phyloP scores from a whole-genome alignment of 1,139 yeast genomes.

The Blastobotrys indianensis region DNA sequence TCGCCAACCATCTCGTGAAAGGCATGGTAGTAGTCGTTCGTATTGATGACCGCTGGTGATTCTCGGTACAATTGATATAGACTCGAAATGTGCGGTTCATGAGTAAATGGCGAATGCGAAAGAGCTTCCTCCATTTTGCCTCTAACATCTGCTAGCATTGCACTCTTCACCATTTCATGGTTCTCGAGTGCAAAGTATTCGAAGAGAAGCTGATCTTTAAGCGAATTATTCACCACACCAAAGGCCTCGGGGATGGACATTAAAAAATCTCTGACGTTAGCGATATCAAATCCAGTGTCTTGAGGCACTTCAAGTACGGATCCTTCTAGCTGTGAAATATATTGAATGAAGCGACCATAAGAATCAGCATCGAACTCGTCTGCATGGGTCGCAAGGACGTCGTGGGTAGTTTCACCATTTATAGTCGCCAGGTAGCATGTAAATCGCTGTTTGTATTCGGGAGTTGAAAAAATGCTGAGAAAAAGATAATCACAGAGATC shows the following conservation, averaged over 20 bases:
- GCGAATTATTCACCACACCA: constrained; percentile 5
- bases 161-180: constrained; percentile 26
- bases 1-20: constrained; percentile 54
- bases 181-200: constrained; percentile 27
- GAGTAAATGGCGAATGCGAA: constrained; percentile 24
- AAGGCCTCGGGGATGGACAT: neutral
- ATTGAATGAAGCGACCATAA: neutral
- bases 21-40: constrained; percentile 70
- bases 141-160: constrained; percentile 39
- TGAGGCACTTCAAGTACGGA: too few species aligned
- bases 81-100: constrained; percentile 50
- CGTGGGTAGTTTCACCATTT: neutral
- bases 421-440: too few species aligned
- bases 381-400: neutral
- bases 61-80: constrained; percentile 71
- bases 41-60: constrained; percentile 67
- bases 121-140: constrained; percentile 36
- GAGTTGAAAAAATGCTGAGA: too few species aligned
- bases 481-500: neutral
- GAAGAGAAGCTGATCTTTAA: constrained; percentile 18
- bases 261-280: neutral
- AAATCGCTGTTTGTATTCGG: too few species aligned
- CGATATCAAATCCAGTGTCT: neutral
- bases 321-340: too few species aligned
- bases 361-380: neutral